These are phyloP conservation scores for Psilocybe tampanensis DNA, from an alignment of 768 basidiomycete species.

Conservation along the genomic window DNA sequence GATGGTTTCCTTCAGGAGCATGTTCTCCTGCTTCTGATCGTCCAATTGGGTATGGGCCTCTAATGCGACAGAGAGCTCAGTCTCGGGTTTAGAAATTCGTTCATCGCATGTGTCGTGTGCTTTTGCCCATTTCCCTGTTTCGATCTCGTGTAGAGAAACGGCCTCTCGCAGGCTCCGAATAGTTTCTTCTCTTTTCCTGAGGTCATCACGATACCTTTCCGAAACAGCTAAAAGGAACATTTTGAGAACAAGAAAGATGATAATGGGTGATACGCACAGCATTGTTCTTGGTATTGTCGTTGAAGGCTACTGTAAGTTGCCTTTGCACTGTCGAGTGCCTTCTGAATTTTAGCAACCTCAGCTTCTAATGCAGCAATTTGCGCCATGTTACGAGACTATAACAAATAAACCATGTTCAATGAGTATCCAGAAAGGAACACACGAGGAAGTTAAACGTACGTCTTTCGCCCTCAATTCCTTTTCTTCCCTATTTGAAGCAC, in stretches of 20 bases:
- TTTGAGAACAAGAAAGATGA: background rate
- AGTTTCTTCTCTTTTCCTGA: constrained; percentile 75
- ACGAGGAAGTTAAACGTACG: constrained; percentile 40
- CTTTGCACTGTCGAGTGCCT: constrained; percentile 73
- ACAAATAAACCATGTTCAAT: constrained; percentile 8
- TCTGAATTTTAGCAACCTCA: constrained; percentile 77
- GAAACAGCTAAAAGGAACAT: constrained; percentile 56
- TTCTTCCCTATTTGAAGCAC: constrained; percentile 84
- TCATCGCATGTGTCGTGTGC: constrained; percentile 76
- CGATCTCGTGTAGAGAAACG: constrained; percentile 60
- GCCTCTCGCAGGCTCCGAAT: constrained; percentile 68
- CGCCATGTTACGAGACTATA: constrained; percentile 61
- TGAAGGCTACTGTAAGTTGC: constrained; percentile 76
- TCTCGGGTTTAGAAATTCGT: constrained; percentile 68
- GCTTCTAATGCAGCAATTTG: constrained; percentile 75
- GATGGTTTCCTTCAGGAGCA: no score
- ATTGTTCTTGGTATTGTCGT: constrained; percentile 89
- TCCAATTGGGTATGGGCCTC: constrained; percentile 77
- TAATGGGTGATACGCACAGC: constrained; percentile 47
- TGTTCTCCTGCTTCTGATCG: constrained; percentile 93
- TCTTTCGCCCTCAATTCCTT: constrained; percentile 91
- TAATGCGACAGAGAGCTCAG: constrained; percentile 69
- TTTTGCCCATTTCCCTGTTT: constrained; percentile 63
- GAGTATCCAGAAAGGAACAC: background rate
- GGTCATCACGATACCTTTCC: constrained; percentile 74